A percentile compares a stretch with the other conserved stretches of the same genome.
Conservation (phyloP, 257 asterid genomes). For the Capsicum chinense region DNA sequence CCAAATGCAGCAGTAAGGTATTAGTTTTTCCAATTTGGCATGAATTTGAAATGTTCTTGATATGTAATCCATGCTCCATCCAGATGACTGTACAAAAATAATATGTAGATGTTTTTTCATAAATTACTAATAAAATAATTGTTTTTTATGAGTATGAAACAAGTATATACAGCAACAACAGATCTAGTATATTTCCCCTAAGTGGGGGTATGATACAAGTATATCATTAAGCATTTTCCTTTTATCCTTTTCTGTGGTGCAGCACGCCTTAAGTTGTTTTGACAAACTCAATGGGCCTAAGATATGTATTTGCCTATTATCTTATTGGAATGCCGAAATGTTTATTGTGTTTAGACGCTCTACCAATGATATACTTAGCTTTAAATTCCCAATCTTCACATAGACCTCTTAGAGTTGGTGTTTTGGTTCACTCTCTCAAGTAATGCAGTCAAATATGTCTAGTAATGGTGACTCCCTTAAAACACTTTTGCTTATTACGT, state of each 20-base stretch:
- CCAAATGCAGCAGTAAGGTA: slow-evolving; percentile 83
- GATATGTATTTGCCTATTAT: background rate
- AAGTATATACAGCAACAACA: background rate
- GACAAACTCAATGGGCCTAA: background rate
- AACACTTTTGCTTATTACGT: background rate
- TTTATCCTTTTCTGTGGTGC: background rate
- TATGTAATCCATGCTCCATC: background rate
- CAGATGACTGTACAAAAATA: background rate
- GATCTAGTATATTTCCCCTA: no score
- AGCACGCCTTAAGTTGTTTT: background rate
- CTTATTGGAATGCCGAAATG: background rate
- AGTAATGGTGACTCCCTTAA: background rate
- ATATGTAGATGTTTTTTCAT: background rate
- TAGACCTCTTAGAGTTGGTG: slow-evolving; percentile 1
- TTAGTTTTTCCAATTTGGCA: slow-evolving; percentile 15
- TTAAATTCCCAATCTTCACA: background rate
- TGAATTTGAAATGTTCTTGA: slow-evolving; percentile 13
- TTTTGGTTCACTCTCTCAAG: slow-evolving; percentile 3
- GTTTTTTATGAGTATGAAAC: slow-evolving; percentile 13
- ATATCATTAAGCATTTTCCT: background rate
- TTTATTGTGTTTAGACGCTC: background rate
- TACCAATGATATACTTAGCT: background rate
- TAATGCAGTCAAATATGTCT: background rate
- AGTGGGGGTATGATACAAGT: no score
- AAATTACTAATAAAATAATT: background rate